Evolutionary conservation across 352 stramenopile genomes (phyloP), one percentile per base, ranked within the genome.

Genomic region (Phytophthora sp.): DNA sequence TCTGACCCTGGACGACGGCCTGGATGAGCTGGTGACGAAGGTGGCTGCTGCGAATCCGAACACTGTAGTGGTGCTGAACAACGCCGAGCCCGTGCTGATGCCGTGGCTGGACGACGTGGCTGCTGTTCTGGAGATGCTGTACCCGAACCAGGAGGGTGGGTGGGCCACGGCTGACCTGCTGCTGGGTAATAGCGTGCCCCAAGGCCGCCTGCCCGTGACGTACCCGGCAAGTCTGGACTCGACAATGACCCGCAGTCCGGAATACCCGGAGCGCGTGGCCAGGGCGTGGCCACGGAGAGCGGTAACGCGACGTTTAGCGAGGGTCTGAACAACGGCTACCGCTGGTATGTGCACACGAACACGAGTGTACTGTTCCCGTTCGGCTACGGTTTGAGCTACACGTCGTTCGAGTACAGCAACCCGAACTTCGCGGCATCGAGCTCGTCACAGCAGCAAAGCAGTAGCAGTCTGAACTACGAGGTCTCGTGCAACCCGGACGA

Each of bases 31-130:
- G 39, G 58, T 69, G 21, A 60, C 57, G 26, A 69, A 65, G 46
- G 63, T 76, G 30, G 57, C 68, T 35, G 68, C 63, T 7, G 68
- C 38, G 39, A 76, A 76, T 35, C 63, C 68, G n/a, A 76, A 76
- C 68, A 76, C 68, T 4, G 68, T 76, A 24, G 68, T 76, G 51
- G 63, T 75, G 45, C 62, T 75, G 23, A 71, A 75, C 56, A 75
- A 71, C 45, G 67, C 67, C 4, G 67, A 74, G 30, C 63, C 68
- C 1, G 63, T 76, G 27, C 26, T 64, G 44, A 76, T 76, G 68
- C 68, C 68, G 46, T 76, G 63, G 68, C 46, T 76, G 20, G 63
- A 55, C 45, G 59, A 69, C 4, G 68, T 76, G 31, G 63, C 63
- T 18, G 68, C 68, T n/a, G 68, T 76, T 26, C 47, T 76, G 38